A percentile compares a stretch with the other conserved stretches of the same genome.
Evolutionary conservation across 768 basidiomycete species (phyloP).

Genomic region (Boletus barrowsii): DNA sequence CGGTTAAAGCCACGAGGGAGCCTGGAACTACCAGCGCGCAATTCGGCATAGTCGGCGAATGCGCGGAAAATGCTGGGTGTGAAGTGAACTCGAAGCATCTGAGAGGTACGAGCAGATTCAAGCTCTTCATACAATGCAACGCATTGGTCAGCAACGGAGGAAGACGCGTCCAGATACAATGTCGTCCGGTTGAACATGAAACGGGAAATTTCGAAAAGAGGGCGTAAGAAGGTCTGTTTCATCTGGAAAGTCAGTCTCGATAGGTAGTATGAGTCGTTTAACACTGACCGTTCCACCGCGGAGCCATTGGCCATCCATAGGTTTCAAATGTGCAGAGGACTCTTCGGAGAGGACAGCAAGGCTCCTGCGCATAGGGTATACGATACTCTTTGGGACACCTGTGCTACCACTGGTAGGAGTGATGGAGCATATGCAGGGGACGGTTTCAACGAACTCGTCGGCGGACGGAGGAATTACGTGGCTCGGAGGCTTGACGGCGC

Average conservation of each 20-base stretch:
- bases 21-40: constrained; percentile 8
- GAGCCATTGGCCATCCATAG: constrained; percentile 16
- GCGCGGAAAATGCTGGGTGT: constrained; percentile 17
- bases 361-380: constrained; percentile 15
- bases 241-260: neutral
- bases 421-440: constrained; percentile 12
- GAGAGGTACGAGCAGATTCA: constrained; percentile 10
- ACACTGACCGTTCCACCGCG: constrained; percentile 11
- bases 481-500: constrained; percentile 6
- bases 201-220: constrained; percentile 17
- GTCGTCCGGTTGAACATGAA: constrained; percentile 19
- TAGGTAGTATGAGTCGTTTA: neutral
- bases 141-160: constrained; percentile 10
- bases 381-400: constrained; percentile 16
- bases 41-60: constrained; percentile 12
- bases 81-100: constrained; percentile 13
- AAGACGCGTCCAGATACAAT: constrained; percentile 9
- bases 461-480: constrained; percentile 12
- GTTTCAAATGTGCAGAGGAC: constrained; percentile 6
- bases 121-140: constrained; percentile 10
- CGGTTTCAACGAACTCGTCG: constrained; percentile 13
- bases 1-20: constrained; percentile 16
- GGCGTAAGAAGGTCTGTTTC: constrained; percentile 13
- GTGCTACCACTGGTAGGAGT: constrained; percentile 27
- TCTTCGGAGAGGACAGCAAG: constrained; percentile 13